phyloP scores from a whole-genome alignment of 169 alveolate genomes.

The Ichthyophthirius multifiliis region DNA sequence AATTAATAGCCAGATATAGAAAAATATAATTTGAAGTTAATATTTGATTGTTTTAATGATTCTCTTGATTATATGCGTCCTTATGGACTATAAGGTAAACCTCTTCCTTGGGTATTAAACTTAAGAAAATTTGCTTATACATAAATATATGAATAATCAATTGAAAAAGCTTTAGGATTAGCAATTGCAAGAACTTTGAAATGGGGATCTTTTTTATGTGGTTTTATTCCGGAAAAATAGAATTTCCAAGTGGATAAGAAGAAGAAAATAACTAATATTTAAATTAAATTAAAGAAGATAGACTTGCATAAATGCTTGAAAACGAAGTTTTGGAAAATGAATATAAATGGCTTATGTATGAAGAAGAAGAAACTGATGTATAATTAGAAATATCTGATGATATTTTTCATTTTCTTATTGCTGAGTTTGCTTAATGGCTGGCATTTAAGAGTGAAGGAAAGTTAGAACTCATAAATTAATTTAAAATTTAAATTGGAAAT shows the following conservation, averaged over 20 bases:
- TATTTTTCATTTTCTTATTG: neutral
- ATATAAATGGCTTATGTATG: constrained; percentile 38
- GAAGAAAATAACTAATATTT: constrained; percentile 30
- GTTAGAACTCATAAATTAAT: neutral
- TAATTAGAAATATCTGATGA: neutral
- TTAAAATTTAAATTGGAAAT: neutral
- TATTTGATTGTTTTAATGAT: constrained; percentile 29
- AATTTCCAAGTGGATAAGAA: constrained; percentile 20
- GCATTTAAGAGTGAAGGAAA: neutral
- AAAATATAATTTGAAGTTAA: constrained; percentile 14
- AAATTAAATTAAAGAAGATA: constrained; percentile 36
- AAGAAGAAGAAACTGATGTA: constrained; percentile 43
- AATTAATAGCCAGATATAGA: constrained; percentile 1
- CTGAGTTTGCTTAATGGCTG: neutral
- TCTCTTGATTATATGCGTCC: constrained; percentile 32
- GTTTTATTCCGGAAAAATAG: constrained; percentile 43
- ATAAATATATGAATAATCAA: neutral
- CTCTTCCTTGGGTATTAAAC: constrained; percentile 37
- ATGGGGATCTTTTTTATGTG: constrained; percentile 43
- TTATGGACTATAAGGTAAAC: constrained; percentile 35
- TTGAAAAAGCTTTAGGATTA: constrained; percentile 35
- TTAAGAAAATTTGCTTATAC: neutral
- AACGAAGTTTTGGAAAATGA: constrained; percentile 37
- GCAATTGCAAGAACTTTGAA: constrained; percentile 34
- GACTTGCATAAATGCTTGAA: constrained; percentile 40